Percentiles rank a stretch among this genome's conserved stretches.
These are phyloP conservation scores for Ulota crispa DNA, from an alignment of 225 moss, liverwort and hornwort species.

Conservation along the genomic window DNA sequence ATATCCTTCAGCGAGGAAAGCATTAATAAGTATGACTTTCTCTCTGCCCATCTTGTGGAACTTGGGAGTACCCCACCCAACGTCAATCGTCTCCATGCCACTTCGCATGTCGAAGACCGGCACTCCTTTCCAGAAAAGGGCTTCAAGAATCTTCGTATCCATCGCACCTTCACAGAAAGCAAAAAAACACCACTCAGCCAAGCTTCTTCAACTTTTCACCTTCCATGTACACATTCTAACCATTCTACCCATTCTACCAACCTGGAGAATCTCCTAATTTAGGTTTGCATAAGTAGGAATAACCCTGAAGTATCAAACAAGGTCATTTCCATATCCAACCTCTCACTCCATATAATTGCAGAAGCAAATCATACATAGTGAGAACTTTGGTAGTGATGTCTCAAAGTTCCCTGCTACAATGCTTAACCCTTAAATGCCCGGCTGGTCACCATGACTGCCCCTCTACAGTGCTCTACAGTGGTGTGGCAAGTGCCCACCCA, in stretches of 20 bases:
- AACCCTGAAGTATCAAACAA: neutral
- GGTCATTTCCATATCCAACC: neutral
- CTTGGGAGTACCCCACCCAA: conserved; percentile 88
- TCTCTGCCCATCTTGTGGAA: conserved; percentile 99
- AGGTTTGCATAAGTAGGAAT: neutral
- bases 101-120: conserved; percentile 95
- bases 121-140: conserved; percentile 82
- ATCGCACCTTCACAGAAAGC: conserved; percentile 68
- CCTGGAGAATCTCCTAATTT: neutral
- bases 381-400: neutral
- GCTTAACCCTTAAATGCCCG: too few relatives aligned
- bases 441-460: too few relatives aligned
- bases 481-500: too few relatives aligned
- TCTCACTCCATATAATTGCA: neutral
- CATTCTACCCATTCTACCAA: neutral
- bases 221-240: neutral
- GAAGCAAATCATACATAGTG: neutral
- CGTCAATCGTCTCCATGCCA: conserved; percentile 86
- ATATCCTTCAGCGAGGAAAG: conserved; percentile 72
- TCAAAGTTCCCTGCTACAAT: neutral
- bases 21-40: conserved; percentile 89
- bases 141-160: conserved; percentile 84
- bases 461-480: too few relatives aligned
- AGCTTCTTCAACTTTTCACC: neutral
- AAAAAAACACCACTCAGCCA: neutral